Base-by-base conservation (phyloP, 2,329 filamentous ascomycete genomes). In the Fusarium sp. region DNA sequence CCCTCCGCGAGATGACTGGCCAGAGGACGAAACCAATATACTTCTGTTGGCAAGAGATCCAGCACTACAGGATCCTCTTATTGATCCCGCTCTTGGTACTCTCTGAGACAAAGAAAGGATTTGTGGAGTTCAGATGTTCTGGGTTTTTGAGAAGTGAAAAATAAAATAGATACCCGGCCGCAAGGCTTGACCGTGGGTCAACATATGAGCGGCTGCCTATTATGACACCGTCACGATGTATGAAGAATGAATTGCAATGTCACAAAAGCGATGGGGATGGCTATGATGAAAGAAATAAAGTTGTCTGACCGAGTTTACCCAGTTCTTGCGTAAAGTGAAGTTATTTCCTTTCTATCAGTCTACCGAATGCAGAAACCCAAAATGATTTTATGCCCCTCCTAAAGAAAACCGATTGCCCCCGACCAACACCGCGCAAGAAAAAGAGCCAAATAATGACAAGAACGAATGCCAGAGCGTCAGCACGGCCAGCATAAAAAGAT, bases 1-100 rank as follows among this genome's bases (percentile, higher is more conserved):
- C 17, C 72, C 74, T 28, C 70, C 77, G n/a, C 80, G 81, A 28
- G 81, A 83, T 41, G 83, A 84, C 26, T 87, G 85, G 85, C 80
- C 81, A 15, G 80, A 83, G 48, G 85, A 86, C 31, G 85, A 86
- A 60, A 80, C 81, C 13, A 85, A 84, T 65, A 84, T 87, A 70
- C 79, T 85, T 45, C 80, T 82, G 22, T 77, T 87, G 20, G 78
- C 82, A 20, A 75, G 80, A 12, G 79, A 81, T 22, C 62, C 79
- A 22, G 44, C 77, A 2, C 66, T 57, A 5, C 59, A 76, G 33
- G 78, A 81, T 54, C 33, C 64, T 22, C 71, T 76, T 36, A 77
- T 84, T 26, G 82, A 84, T 44, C 82, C 82, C 35, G 75, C 78
- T 17, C 74, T 84, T 15, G 74, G 69, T 22, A 22, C 45, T 31